phyloP scores from a whole-genome alignment of 345 rosid genomes.

The Cardamine resedifolia region DNA sequence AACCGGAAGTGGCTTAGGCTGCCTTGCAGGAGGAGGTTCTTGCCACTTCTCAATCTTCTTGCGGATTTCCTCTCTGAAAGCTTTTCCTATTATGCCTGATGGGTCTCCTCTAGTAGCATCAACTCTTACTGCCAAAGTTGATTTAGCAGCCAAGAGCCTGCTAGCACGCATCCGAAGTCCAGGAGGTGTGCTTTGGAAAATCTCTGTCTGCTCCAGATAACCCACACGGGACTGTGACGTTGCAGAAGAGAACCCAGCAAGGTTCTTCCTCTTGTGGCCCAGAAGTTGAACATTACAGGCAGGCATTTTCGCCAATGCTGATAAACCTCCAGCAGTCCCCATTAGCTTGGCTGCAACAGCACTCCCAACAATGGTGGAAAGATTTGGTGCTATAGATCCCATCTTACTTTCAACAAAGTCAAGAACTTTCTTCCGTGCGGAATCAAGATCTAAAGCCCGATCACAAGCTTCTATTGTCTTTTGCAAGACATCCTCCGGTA shows the following conservation, averaged over 20 bases:
- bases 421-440: constrained; percentile 79
- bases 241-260: constrained; percentile 94
- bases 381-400: constrained; percentile 96
- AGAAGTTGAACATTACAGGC: constrained; percentile 96
- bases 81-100: constrained; percentile 69
- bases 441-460: constrained; percentile 79
- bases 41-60: constrained; percentile 99
- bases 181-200: constrained; percentile 83
- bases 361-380: constrained; percentile 88
- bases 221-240: constrained; percentile 83
- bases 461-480: constrained; percentile 88
- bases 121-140: constrained; percentile 81
- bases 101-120: constrained; percentile 88
- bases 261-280: constrained; percentile 89
- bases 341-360: constrained; percentile 97
- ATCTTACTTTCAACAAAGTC: constrained; percentile 95
- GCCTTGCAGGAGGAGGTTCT: constrained; percentile 97
- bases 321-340: constrained; percentile 97
- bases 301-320: constrained; percentile 77
- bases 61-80: constrained; percentile 60
- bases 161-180: constrained; percentile 68
- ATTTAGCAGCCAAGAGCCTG: constrained; percentile 81
- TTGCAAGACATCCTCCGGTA: constrained; percentile 76
- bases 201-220: constrained; percentile 81
- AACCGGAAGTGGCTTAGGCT: constrained; percentile 95